A percentile compares a stretch with the other conserved stretches of the same genome.
Conservation (phyloP, 2,329 filamentous ascomycete species). For the Microcera coccophila region DNA sequence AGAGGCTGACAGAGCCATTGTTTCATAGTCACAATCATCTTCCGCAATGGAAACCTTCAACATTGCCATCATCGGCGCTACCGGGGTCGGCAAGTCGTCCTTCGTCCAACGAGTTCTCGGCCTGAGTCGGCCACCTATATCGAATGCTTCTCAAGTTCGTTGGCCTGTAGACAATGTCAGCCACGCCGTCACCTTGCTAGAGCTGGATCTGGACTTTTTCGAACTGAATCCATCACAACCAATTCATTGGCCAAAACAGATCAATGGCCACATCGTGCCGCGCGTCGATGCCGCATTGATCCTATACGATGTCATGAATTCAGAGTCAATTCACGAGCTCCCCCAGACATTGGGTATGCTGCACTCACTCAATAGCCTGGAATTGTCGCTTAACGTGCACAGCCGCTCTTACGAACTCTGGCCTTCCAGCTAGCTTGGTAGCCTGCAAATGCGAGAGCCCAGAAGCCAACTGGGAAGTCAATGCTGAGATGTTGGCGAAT, state of each 20-base stretch:
- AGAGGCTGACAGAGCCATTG: conserved; percentile 24
- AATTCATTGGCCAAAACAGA: conserved; percentile 64
- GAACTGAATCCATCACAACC: conserved; percentile 54
- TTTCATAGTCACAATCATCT: conserved; percentile 27
- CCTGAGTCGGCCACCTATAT: conserved; percentile 49
- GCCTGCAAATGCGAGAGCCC: conserved; percentile 87
- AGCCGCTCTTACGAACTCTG: conserved; percentile 71
- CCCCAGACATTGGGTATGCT: conserved; percentile 69
- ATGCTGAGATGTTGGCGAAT: conserved; percentile 59
- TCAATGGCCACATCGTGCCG: conserved; percentile 67
- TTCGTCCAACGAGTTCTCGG: conserved; percentile 63
- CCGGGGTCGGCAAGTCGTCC: conserved; percentile 64
- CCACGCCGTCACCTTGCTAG: conserved; percentile 59
- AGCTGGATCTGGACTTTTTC: conserved; percentile 63
- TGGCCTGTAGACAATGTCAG: conserved; percentile 56
- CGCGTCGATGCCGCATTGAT: conserved; percentile 78
- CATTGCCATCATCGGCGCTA: conserved; percentile 63
- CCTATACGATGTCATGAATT: conserved; percentile 82
- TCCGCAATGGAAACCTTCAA: conserved; percentile 57
- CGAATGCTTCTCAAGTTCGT: conserved; percentile 53
- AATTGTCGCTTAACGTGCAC: conserved; percentile 8
- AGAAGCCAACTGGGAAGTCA: conserved; percentile 64
- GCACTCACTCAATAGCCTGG: background rate
- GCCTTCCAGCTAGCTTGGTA: conserved; percentile 74
- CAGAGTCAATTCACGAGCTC: conserved; percentile 68